Conservation (phyloP, 225 moss, liverwort and hornwort species). For the Polytrichum formosum region DNA sequence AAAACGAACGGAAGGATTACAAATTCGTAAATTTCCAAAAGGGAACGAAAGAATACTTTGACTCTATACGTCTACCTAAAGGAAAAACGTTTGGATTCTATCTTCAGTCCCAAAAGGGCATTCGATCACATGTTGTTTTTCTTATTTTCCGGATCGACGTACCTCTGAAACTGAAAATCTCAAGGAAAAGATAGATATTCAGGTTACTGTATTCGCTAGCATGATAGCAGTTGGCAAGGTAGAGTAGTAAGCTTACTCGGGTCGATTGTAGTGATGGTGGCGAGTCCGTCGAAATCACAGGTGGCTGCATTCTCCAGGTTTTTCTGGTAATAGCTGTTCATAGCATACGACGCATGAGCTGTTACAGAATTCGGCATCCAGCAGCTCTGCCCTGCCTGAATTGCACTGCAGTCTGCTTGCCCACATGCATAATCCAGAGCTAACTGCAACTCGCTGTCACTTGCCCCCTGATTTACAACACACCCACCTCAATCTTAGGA, state of each 20-base stretch:
- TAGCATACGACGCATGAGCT: slow-evolving; percentile 48
- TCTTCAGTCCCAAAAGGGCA: no score
- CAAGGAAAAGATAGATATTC: no score
- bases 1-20: not conserved
- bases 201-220: no score
- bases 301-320: slow-evolving; percentile 37
- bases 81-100: no score
- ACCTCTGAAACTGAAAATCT: no score
- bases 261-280: slow-evolving; percentile 31
- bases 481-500: no score
- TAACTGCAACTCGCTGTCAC: slow-evolving; percentile 30
- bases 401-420: slow-evolving; percentile 25
- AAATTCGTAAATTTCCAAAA: not conserved
- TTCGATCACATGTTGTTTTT: no score
- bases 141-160: no score
- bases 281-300: slow-evolving; percentile 49
- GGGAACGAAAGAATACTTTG: not conserved
- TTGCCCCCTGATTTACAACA: slow-evolving; percentile 10
- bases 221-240: no score
- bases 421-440: slow-evolving; percentile 38
- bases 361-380: slow-evolving; percentile 32
- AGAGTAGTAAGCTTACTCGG: slow-evolving; percentile 30
- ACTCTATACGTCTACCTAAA: no score
- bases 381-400: slow-evolving; percentile 32
- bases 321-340: slow-evolving; percentile 41